phyloP scores from a whole-genome alignment of 2,329 filamentous ascomycete species.

The Monilinia polystroma region DNA sequence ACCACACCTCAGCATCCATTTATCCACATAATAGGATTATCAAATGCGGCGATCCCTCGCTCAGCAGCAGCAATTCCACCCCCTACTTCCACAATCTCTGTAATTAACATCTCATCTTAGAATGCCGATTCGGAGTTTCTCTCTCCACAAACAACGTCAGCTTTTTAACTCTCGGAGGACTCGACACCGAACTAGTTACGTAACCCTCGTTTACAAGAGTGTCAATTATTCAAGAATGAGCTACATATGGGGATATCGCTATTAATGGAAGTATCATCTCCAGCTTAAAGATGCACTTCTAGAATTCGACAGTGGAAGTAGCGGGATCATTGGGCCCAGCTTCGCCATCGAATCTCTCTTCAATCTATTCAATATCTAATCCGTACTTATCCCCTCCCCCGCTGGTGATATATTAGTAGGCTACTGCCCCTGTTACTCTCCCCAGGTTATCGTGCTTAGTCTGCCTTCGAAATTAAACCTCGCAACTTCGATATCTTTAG shows the following conservation, averaged over 20 bases:
- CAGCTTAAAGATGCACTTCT: constrained; percentile 5
- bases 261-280: constrained; percentile 20
- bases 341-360: constrained; percentile 23
- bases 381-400: background rate
- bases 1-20: background rate
- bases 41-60: constrained; percentile 2
- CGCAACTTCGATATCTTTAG: background rate
- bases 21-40: constrained; percentile 18
- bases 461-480: constrained; percentile 20
- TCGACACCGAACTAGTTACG: background rate
- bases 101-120: background rate
- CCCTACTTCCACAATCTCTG: constrained; percentile 24
- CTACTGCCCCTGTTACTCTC: constrained; percentile 25
- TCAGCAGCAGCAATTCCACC: constrained; percentile 14
- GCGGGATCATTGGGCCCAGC: constrained; percentile 22
- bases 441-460: constrained; percentile 23
- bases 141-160: constrained; percentile 9
- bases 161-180: background rate
- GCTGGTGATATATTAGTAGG: constrained; percentile 16
- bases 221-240: constrained; percentile 8
- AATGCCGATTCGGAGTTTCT: constrained; percentile 23
- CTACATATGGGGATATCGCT: constrained; percentile 21
- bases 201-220: background rate
- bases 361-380: constrained; percentile 23
- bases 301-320: constrained; percentile 26